Evolutionary conservation across 2,329 filamentous ascomycete species (phyloP), one percentile per base, ranked within the genome.

Genomic region (Polytolypa hystricis): DNA sequence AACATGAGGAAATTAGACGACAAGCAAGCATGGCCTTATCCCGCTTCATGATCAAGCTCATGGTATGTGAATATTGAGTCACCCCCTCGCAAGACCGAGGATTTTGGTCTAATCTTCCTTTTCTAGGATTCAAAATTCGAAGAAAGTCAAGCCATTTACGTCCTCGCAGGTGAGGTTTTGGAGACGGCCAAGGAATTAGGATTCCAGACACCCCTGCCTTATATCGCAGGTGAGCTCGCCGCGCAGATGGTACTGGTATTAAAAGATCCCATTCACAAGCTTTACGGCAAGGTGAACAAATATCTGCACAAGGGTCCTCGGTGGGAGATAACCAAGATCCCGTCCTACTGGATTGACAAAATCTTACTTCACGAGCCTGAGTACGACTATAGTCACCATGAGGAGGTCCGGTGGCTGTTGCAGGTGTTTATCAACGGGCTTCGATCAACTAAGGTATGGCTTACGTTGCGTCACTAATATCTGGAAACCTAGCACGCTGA

Each of bases 211-310:
- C 71, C 80, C 1, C 65, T 93, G 3, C 80, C 86, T 0, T 84
- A 79, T 42, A 69, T 84, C 9, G 76, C 84, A 4, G 73, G 78
- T n/a, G 74, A 81, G 8, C 91, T 94, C 49, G 79, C 84, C 5
- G 70, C 73, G 31, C 75, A 77, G 45, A 76, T 79, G 1, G 67
- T 93, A 5, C 64, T 71, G 1, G 75, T 93, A 11, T 62, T 93
- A 30, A 72, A 70, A 15, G 79, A 84, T 42, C 89, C 89, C 0
- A 69, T 85, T 11, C 84, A 93, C 53, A 75, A 74, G 42, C 72
- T 95, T 25, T 96, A 94, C 55, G 74, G 77, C 40, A 94, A 94
- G 55, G 65, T 91, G 59, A 94, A 93, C 63, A 68, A 71, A 4
- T 95, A 87, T 56, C 72, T 96, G 23, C 84, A 84, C 15, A 77